Conservation (phyloP, 2,329 filamentous ascomycete species). For the Thelonectria rubi region DNA sequence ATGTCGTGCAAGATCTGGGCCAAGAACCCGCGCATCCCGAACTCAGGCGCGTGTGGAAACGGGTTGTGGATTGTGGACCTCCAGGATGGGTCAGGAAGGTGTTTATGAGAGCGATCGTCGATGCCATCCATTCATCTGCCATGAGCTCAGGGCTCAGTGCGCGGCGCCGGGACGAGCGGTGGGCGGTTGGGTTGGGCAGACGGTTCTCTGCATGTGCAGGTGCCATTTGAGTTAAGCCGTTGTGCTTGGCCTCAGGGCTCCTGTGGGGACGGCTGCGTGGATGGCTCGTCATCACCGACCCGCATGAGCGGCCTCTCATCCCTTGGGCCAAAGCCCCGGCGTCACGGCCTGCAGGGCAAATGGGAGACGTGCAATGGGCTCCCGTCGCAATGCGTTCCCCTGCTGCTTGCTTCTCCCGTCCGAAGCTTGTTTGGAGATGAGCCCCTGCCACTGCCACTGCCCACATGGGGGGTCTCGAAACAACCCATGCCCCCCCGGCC, state of each 20-base stretch:
- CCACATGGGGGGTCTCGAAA: constrained; percentile 34
- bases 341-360: constrained; percentile 4
- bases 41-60: constrained; percentile 2
- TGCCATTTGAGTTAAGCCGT: constrained; percentile 38
- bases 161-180: constrained; percentile 17
- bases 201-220: constrained; percentile 3
- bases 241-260: constrained; percentile 42
- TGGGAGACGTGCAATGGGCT: constrained; percentile 2
- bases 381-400: constrained; percentile 28
- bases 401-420: constrained; percentile 38
- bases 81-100: neutral
- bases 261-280: constrained; percentile 36
- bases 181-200: neutral
- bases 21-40: constrained; percentile 7
- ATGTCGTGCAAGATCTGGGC: constrained; percentile 6
- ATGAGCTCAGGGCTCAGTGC: constrained; percentile 3
- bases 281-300: constrained; percentile 41
- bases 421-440: constrained; percentile 43
- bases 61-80: constrained; percentile 13
- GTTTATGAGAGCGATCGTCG: constrained; percentile 7
- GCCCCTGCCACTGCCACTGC: constrained; percentile 36
- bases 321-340: constrained; percentile 8
- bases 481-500: constrained; percentile 35
- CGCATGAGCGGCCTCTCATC: constrained; percentile 36
- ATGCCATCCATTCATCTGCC: constrained; percentile 3